Base-by-base conservation (phyloP, 2,329 filamentous ascomycete species). In the Hyphodiscus sp. region DNA sequence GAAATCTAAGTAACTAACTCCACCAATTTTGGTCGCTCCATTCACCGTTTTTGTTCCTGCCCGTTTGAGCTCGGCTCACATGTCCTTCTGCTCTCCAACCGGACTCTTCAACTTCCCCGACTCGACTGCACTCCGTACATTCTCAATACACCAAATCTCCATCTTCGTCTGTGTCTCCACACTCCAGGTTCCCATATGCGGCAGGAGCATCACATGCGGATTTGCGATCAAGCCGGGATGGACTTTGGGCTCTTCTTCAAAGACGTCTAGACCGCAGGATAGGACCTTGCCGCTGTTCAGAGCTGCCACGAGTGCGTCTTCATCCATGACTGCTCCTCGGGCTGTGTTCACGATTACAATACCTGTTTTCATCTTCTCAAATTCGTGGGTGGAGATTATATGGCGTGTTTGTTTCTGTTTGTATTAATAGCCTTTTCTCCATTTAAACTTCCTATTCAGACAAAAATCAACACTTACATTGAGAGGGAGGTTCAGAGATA, bases 121-220 rank as follows among this genome's bases (percentile, higher is more conserved):
- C 58, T 80, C 74, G 6, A 91, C 61, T 1, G 83, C 87, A 59
- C 75, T 70, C 20, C 77, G 74, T 30, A 91, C 77, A 65, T 94
- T 92, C 29, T 76, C 77, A 60, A 92, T 84, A 41, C 81, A 79
- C 83, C 84, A 89, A 65, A 83, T 77, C 71, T 92, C 89, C 87
- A 92, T 85, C 69, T 80, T 79, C 44, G 70, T 73, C 67, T 78
- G 74, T 29, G 70, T 76, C 73, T 86, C 89, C 26, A 83, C 73
- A 0, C 87, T 92, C 77, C 81, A 90, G 0, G 90, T 95, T 0
- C 89, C 89, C 87, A 95, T 88, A 69, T 95, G 90, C 49, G 90
- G 90, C 38, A 95, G 72, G 26, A 95, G 75, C 63, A 92, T 75
- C 20, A 89, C 87, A 61, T 82, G 79, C 1, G 81, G 81, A 65